These are phyloP conservation scores for Phascolomyces articulosus DNA, from an alignment of 371 early-diverging fungal species.

Conservation along the genomic window DNA sequence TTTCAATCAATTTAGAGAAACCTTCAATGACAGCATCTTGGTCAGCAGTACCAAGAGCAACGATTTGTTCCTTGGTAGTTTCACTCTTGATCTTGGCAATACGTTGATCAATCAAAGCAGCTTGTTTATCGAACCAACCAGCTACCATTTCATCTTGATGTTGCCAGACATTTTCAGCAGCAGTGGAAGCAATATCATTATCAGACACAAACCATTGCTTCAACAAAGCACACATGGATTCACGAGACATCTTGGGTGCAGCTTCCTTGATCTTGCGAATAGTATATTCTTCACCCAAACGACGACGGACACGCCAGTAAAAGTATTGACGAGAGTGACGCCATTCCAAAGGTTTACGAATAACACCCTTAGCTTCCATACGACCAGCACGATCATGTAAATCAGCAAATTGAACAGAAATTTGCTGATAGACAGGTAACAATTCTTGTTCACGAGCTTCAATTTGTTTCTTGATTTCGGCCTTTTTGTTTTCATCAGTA, in stretches of 20 bases:
- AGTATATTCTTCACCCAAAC: slow-evolving; percentile 77
- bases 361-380: slow-evolving; percentile 94
- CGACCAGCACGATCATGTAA: slow-evolving; percentile 97
- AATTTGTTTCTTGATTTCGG: slow-evolving; percentile 69
- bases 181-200: background rate
- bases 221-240: slow-evolving; percentile 47
- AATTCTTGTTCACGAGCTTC: slow-evolving; percentile 86
- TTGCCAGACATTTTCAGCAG: slow-evolving; percentile 9
- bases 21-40: slow-evolving; percentile 58
- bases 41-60: slow-evolving; percentile 37
- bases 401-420: slow-evolving; percentile 97
- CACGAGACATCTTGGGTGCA: slow-evolving; percentile 48
- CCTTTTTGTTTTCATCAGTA: slow-evolving; percentile 47
- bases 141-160: slow-evolving; percentile 54
- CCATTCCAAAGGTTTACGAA: slow-evolving; percentile 86
- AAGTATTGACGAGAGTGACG: slow-evolving; percentile 83
- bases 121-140: slow-evolving; percentile 68
- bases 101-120: slow-evolving; percentile 48
- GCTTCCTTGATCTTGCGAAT: slow-evolving; percentile 57
- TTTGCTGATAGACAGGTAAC: slow-evolving; percentile 90
- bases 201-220: slow-evolving; percentile 58
- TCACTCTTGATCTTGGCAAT: slow-evolving; percentile 46
- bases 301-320: slow-evolving; percentile 90
- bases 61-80: slow-evolving; percentile 38
- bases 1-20: slow-evolving; percentile 46